Evolutionary conservation across 2,329 filamentous ascomycete species (phyloP).

Genomic region (Pseudogymnoascus sp.): DNA sequence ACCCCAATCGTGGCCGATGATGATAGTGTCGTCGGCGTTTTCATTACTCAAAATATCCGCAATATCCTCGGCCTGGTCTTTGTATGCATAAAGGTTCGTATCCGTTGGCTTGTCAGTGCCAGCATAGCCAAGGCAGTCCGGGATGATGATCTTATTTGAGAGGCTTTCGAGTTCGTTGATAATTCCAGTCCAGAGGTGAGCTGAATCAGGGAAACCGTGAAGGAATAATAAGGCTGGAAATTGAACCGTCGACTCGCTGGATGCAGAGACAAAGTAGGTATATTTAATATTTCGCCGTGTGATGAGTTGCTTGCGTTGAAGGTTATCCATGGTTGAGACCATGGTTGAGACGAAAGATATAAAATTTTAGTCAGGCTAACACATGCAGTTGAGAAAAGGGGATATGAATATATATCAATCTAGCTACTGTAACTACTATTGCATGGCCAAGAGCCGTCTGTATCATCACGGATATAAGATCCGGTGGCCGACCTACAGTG

Average conservation of each 20-base stretch:
- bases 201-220: slow-evolving; percentile 41
- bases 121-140: slow-evolving; percentile 36
- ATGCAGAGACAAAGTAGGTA: not conserved
- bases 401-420: not conserved
- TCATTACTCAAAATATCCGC: slow-evolving; percentile 36
- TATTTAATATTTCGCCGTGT: not conserved
- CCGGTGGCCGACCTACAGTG: not conserved
- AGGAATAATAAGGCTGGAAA: slow-evolving; percentile 36
- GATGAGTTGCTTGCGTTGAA: not conserved
- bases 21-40: slow-evolving; percentile 30
- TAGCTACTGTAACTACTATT: not conserved
- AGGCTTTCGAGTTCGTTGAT: slow-evolving; percentile 14
- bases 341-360: not conserved
- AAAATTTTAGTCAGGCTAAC: not conserved
- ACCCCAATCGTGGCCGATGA: slow-evolving; percentile 46
- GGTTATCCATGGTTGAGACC: slow-evolving; percentile 1
- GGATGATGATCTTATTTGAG: slow-evolving; percentile 33
- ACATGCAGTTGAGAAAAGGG: not conserved
- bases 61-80: slow-evolving; percentile 33
- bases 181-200: slow-evolving; percentile 32
- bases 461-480: not conserved
- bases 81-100: slow-evolving; percentile 29
- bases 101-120: slow-evolving; percentile 27
- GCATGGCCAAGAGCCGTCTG: not conserved
- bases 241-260: not conserved